Base-by-base conservation (phyloP, 768 basidiomycete genomes). In the Gloeophyllum trabeum region DNA sequence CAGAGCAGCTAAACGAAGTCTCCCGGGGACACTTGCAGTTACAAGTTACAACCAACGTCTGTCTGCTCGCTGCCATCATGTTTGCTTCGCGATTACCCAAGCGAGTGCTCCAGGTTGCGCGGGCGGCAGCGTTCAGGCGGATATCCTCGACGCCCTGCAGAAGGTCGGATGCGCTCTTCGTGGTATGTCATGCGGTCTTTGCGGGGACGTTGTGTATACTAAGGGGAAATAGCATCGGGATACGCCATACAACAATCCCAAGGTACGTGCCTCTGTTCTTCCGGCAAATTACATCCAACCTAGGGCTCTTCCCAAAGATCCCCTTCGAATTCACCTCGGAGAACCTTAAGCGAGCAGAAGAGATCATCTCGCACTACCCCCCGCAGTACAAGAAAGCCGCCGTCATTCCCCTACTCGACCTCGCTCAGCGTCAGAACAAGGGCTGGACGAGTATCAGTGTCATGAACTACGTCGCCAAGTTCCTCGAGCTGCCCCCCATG, bases 381-480 rank as follows among this genome's bases (percentile, higher is more conserved):
- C 75, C 89, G 41, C 93, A 97, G 56, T 99, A 98, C 75, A 96
- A 91, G 75, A 99, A 99, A 63, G 94, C 92, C 14, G 96, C 96
- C 22, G 82, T 90, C 52, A 97, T 99, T 58, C 96, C 96, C 37
- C 72, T 99, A 24, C 80, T 99, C 44, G 93, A 98, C 63, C 75
- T 99, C 35, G 93, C 83, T 1, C 96, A 99, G 64, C 76, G 91
- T 50, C 96, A 99, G 63, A 98, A 98, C 69, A 89, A 94, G 51
- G 90, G 89, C 52, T 99, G 90, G 89, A 97, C 94, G 20, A 91
- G 86, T 59, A 94, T 99, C 50, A 90, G 86, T 54, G 92, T 94
- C 47, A 99, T 99, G 96, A 97, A 99, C 66, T 89, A 92, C 53
- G 84, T 99, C 42, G 96, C 96, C 1, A 84, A 87, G 50, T 68